phyloP scores from a whole-genome alignment of 768 basidiomycete species.

The Neoboletus magnificus region DNA sequence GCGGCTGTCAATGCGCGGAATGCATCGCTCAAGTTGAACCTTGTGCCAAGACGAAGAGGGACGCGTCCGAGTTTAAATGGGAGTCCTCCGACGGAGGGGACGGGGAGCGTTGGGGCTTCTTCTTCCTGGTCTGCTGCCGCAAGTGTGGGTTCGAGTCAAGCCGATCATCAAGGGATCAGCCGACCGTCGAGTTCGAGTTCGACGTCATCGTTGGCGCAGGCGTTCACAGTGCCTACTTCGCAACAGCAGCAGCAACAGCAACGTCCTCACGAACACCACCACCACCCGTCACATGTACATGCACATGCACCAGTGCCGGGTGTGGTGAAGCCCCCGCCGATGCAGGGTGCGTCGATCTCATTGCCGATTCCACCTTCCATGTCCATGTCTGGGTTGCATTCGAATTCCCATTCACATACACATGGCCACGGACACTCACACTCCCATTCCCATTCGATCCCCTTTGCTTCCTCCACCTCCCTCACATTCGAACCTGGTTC shows the following conservation, averaged over 20 bases:
- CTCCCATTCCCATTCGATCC: conserved; percentile 3
- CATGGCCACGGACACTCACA: background rate
- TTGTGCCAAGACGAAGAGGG: conserved; percentile 43
- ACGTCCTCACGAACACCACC: background rate
- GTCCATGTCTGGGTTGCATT: conserved; percentile 10
- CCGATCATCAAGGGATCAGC: conserved; percentile 25
- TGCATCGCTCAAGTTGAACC: conserved; percentile 55
- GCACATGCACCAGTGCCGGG: conserved; percentile 2
- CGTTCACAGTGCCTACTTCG: conserved; percentile 32
- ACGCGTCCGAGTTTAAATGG: conserved; percentile 15
- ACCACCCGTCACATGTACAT: conserved; percentile 1
- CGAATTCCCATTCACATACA: background rate
- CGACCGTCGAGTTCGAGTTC: conserved; percentile 39
- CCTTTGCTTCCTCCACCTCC: conserved; percentile 6
- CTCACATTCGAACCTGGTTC: conserved; percentile 23
- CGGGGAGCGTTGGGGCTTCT: background rate
- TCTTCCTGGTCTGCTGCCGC: background rate
- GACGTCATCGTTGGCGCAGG: conserved; percentile 39
- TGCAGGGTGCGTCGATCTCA: conserved; percentile 32
- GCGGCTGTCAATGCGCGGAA: conserved; percentile 71
- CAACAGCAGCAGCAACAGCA: conserved; percentile 3
- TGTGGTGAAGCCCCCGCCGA: conserved; percentile 23
- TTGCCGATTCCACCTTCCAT: conserved; percentile 32
- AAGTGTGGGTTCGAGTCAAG: conserved; percentile 4
- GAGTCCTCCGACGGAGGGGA: conserved; percentile 16